Percentiles rank a stretch among this genome's conserved stretches.
Conservation (phyloP, 1,139 yeast species). For the Yamadazyma spencermartinsiae region DNA sequence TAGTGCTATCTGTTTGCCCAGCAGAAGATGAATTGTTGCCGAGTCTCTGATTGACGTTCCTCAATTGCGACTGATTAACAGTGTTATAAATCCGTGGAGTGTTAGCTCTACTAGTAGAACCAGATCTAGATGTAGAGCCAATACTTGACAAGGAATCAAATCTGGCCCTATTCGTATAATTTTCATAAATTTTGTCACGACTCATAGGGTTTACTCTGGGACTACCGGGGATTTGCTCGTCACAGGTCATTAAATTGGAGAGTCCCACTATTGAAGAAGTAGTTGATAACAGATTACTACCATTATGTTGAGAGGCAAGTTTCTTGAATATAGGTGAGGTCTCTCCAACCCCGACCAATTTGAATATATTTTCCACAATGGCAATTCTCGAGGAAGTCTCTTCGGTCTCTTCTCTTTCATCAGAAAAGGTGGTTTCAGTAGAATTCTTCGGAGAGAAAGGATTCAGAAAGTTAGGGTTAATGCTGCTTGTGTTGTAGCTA, state of each 20-base stretch:
- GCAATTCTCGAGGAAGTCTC: conserved; percentile 71
- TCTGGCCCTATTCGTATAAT: conserved; percentile 19
- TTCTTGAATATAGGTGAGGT: conserved; percentile 15
- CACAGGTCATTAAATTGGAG: conserved; percentile 24
- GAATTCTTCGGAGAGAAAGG: conserved; percentile 4
- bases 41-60: conserved; percentile 7
- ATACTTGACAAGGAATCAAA: conserved; percentile 23
- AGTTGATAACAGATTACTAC: conserved; percentile 10
- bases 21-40: neutral
- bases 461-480: neutral
- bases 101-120: conserved; percentile 16
- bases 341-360: conserved; percentile 66
- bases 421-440: conserved; percentile 47
- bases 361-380: conserved; percentile 73
- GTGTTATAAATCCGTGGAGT: conserved; percentile 32
- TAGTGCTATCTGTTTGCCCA: conserved; percentile 4
- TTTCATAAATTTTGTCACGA: conserved; percentile 21
- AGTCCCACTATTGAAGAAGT: conserved; percentile 23
- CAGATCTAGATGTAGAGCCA: conserved; percentile 9
- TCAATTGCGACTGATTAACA: conserved; percentile 24
- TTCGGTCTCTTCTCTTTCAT: conserved; percentile 70
- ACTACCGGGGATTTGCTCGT: conserved; percentile 2
- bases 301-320: conserved; percentile 10
- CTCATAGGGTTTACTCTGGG: conserved; percentile 12
- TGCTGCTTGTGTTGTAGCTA: conserved; percentile 5